These are phyloP conservation scores for Fusarium phyllophilum DNA, from an alignment of 2,329 filamentous ascomycete species.

Conservation along the genomic window DNA sequence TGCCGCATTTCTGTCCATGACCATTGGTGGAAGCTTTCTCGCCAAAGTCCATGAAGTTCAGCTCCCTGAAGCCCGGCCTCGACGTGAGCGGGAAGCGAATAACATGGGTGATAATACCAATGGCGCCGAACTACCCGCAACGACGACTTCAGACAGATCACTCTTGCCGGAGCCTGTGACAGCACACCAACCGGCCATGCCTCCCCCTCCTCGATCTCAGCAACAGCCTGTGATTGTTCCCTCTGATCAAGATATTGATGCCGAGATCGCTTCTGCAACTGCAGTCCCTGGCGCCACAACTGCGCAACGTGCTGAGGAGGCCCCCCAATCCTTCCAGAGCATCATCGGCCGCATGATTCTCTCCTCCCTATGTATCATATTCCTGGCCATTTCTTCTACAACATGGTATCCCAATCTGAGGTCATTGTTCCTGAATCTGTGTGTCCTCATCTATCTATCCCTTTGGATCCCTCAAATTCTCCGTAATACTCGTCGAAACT, in stretches of 20 bases:
- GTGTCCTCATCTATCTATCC: conserved; percentile 82
- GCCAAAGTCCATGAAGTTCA: conserved; percentile 70
- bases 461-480: conserved; percentile 94
- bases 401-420: conserved; percentile 69
- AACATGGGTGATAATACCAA: conserved; percentile 30
- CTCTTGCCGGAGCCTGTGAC: conserved; percentile 57
- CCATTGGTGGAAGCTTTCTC: conserved; percentile 67
- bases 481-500: conserved; percentile 90
- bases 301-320: conserved; percentile 42
- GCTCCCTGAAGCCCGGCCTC: conserved; percentile 62
- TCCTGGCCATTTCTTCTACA: conserved; percentile 67
- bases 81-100: conserved; percentile 51
- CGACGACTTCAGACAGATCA: conserved; percentile 41
- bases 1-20: conserved; percentile 64
- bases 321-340: conserved; percentile 60
- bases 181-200: conserved; percentile 40
- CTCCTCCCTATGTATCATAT: conserved; percentile 63
- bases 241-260: conserved; percentile 71
- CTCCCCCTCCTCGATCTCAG: conserved; percentile 28
- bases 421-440: conserved; percentile 67
- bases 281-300: conserved; percentile 47
- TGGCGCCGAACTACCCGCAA: conserved; percentile 32
- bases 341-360: conserved; percentile 68
- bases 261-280: conserved; percentile 62
- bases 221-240: conserved; percentile 66